Percentiles rank a stretch among this genome's conserved stretches.
Evolutionary conservation across 768 basidiomycete species (phyloP).

Genomic region (Gymnopilus junonius): DNA sequence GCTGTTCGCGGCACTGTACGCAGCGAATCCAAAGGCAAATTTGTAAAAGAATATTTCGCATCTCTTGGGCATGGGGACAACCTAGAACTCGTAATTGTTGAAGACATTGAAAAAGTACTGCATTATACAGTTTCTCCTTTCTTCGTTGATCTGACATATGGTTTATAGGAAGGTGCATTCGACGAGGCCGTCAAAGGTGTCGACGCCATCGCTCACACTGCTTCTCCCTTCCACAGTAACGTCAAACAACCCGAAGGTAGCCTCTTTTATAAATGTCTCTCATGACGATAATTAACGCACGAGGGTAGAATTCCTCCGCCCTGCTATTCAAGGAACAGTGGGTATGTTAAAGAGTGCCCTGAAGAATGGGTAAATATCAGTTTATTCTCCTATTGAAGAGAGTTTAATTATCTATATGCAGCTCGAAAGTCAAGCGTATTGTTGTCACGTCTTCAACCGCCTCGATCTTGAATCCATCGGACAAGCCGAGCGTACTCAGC

Average conservation of each 20-base stretch:
- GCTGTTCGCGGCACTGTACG: slow-evolving; percentile 3
- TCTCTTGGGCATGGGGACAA: not conserved
- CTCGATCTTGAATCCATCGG: slow-evolving; percentile 36
- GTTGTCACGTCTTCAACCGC: slow-evolving; percentile 68
- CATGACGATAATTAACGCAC: not conserved
- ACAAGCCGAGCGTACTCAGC: slow-evolving; percentile 33
- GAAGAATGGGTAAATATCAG: slow-evolving; percentile 47
- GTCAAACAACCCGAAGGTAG: slow-evolving; percentile 13
- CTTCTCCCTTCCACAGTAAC: not conserved
- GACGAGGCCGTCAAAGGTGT: slow-evolving; percentile 7
- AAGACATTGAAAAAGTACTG: slow-evolving; percentile 1
- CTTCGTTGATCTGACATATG: not conserved
- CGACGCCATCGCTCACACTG: slow-evolving; percentile 7
- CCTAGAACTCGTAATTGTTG: not conserved
- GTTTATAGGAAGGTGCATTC: slow-evolving; percentile 1
- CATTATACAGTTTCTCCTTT: not conserved
- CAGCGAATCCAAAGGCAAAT: not conserved
- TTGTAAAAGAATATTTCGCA: not conserved
- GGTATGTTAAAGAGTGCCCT: slow-evolving; percentile 61
- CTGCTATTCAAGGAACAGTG: slow-evolving; percentile 73
- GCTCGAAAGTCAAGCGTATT: slow-evolving; percentile 60
- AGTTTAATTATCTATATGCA: slow-evolving; percentile 10
- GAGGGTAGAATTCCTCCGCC: slow-evolving; percentile 26
- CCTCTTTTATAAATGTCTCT: not conserved
- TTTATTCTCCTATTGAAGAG: not conserved